Percentiles rank a stretch among this genome's conserved stretches.
phyloP scores from a whole-genome alignment of 345 rosid species.

The Dipteronia dyeriana region DNA sequence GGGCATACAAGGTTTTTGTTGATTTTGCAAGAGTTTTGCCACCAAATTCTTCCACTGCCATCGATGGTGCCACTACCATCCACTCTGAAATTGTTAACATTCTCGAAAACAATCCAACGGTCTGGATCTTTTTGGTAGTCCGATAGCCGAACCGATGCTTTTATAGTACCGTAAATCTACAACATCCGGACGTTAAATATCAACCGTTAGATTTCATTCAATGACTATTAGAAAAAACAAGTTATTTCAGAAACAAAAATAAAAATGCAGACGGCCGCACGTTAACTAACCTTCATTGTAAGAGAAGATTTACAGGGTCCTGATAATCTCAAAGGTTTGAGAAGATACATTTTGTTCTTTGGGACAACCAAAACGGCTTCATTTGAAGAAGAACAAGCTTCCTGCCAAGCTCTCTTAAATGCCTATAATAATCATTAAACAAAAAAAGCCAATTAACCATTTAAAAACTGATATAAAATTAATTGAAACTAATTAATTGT shows the following conservation, averaged over 20 bases:
- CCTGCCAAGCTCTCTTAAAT: conserved; percentile 58
- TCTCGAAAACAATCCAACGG: conserved; percentile 61
- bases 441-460: not conserved
- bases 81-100: conserved; percentile 53
- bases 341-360: conserved; percentile 43
- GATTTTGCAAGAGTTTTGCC: conserved; percentile 87
- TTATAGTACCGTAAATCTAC: conserved; percentile 70
- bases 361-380: conserved; percentile 53
- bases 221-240: too few relatives aligned
- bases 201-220: not conserved
- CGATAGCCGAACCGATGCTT: conserved; percentile 51
- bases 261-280: not conserved
- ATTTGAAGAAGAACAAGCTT: conserved; percentile 52
- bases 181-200: not conserved
- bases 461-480: too few relatives aligned
- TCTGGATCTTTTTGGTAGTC: conserved; percentile 51
- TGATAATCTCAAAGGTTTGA: conserved; percentile 65
- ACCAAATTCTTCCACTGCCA: conserved; percentile 85
- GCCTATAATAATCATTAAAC: conserved; percentile 38
- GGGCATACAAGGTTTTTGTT: conserved; percentile 57
- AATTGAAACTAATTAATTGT: too few relatives aligned
- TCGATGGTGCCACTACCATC: conserved; percentile 87
- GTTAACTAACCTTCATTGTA: conserved; percentile 52
- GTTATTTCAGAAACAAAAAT: too few relatives aligned
- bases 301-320: conserved; percentile 77